Conservation (phyloP, 805 yeast genomes). For the Gaillardinia entomophila region DNA sequence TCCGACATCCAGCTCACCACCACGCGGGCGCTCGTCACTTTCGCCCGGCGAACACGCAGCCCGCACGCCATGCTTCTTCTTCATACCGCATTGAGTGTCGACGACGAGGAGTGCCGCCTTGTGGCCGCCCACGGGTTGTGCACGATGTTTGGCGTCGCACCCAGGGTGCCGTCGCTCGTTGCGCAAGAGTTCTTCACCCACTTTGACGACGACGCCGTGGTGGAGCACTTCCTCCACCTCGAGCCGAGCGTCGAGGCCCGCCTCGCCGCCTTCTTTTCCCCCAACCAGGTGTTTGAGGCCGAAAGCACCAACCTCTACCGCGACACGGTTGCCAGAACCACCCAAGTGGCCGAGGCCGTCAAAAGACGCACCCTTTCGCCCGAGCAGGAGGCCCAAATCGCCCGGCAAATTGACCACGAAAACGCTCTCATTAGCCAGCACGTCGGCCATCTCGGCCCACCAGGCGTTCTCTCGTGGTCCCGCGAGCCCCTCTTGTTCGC, state of each 20-base stretch:
- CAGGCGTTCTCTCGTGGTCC: no score
- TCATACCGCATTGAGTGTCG: no score
- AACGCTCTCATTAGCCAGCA: constrained; percentile 1
- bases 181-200: neutral
- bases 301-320: constrained; percentile 68
- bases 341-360: constrained; percentile 1
- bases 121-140: neutral
- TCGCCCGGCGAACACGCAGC: no score
- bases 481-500: constrained; percentile 5
- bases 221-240: neutral
- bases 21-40: no score
- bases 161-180: neutral
- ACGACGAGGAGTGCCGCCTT: no score
- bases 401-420: constrained; percentile 1
- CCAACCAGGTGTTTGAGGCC: constrained; percentile 46
- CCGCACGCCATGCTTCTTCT: no score
- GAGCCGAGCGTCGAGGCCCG: constrained; percentile 7
- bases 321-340: constrained; percentile 31
- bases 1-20: no score
- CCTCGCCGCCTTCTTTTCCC: constrained; percentile 10
- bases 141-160: neutral
- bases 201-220: neutral
- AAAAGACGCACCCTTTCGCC: neutral
- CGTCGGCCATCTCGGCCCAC: constrained; percentile 11
- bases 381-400: neutral